These are phyloP conservation scores for Eimeria tenella DNA, from an alignment of 169 alveolate species.

Conservation along the genomic window DNA sequence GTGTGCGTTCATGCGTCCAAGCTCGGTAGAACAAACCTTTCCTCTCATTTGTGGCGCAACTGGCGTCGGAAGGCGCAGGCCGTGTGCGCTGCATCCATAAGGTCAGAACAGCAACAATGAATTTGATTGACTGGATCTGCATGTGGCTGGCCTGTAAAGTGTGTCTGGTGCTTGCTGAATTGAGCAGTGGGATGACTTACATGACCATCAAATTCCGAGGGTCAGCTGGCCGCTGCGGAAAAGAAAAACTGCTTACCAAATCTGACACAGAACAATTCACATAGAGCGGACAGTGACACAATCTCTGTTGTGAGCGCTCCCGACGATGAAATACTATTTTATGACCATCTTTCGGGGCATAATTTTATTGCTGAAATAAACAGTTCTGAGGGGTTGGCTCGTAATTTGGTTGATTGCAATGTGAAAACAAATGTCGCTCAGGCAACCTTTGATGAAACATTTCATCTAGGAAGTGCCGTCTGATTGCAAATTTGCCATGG, in stretches of 20 bases:
- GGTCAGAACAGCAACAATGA: background rate
- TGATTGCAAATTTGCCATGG: background rate
- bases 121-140: too few species aligned
- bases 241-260: background rate
- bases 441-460: background rate
- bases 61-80: background rate
- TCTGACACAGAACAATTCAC: background rate
- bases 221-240: background rate
- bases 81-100: conserved; percentile 37
- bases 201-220: conserved; percentile 8
- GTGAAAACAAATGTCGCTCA: background rate
- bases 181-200: background rate
- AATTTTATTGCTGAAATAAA: background rate
- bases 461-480: background rate
- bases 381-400: background rate
- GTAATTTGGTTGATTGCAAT: too few species aligned
- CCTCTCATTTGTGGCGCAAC: conserved; percentile 21
- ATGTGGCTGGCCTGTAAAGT: too few species aligned
- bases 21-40: background rate
- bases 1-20: conserved; percentile 38
- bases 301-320: background rate
- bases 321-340: background rate
- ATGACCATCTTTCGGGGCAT: background rate
- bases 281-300: background rate
- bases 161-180: background rate